Base-by-base conservation (phyloP, 345 rosid genomes). In the Abelmoschus esculentus region DNA sequence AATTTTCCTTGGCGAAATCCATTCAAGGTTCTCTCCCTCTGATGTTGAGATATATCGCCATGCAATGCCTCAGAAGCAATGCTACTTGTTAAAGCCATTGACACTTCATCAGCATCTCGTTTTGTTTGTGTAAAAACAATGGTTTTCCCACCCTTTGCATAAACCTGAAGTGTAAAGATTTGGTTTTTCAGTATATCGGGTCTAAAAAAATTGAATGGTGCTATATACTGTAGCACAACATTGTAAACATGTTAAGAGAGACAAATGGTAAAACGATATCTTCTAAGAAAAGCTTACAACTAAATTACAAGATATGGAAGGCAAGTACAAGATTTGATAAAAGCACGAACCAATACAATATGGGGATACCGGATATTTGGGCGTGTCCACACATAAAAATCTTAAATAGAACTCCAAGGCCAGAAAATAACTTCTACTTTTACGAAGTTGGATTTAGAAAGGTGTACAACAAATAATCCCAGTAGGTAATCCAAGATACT, bases 21-120 rank as follows among this genome's bases (percentile, higher is more conserved):
- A 75, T 89, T 91, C 67, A 93, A 83, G 6, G 99, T 93, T 85
- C 99, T 87, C 88, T 93, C 99, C 77, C 99, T 91, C 76, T 93
- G 99, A 70, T 91, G 97, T 81, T 93, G 99, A 66, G 99, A 93
- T 64, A 91, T 93, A 85, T 93, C 99, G 64, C 99, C 99, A 70
- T 91, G 99, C 79, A 93, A 81, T 69, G 99, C 99, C 77, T 91
- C 99, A 3, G 99, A 82, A 76, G 99, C 86, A 66, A 93, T 89
- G 81, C 87, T 93, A 73, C 56, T 89, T 67, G 95, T 84, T 63
- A 93, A 75, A 63, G 93, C 84, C 66, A 86, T 72, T 49, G 99
- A 89, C 61, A 93, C 97, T 74, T 91, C 97, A 77, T 93, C 97
- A 54, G 99, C 99, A 81, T 93, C 99, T 70, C 90, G 79, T 79